Evolutionary conservation across 495 filamentous ascomycete species (phyloP).

Genomic region (Bryoglossum gracile): DNA sequence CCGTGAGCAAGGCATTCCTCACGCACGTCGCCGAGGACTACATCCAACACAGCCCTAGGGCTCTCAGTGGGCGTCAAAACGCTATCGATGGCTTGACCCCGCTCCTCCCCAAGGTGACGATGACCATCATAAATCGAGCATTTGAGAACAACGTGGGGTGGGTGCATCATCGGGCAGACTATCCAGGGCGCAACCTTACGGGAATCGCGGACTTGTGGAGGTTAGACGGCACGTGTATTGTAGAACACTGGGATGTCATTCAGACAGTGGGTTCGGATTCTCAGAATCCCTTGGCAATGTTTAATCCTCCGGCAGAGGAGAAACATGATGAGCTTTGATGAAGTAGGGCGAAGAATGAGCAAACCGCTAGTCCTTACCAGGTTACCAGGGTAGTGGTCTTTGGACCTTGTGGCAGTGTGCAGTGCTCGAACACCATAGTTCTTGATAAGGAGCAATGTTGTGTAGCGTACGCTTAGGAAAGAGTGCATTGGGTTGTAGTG

Average conservation of each 20-base stretch:
- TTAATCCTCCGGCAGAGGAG: too few species aligned
- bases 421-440: too few species aligned
- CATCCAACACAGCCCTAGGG: slow-evolving; percentile 18
- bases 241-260: slow-evolving; percentile 1
- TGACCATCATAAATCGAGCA: slow-evolving; percentile 7
- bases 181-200: not conserved
- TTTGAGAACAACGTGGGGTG: slow-evolving; percentile 11
- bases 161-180: not conserved
- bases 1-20: not conserved
- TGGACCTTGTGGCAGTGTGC: too few species aligned
- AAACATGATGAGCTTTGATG: too few species aligned
- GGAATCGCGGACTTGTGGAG: not conserved
- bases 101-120: not conserved
- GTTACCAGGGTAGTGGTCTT: too few species aligned
- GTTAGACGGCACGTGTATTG: not conserved
- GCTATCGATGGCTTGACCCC: slow-evolving; percentile 7
- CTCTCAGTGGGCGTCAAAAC: slow-evolving; percentile 7
- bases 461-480: too few species aligned
- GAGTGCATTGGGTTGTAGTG: too few species aligned
- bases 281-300: slow-evolving; percentile 14
- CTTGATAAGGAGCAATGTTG: too few species aligned
- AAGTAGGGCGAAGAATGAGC: too few species aligned
- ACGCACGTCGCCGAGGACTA: slow-evolving; percentile 3
- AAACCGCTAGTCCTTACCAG: too few species aligned
- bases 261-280: not conserved